Evolutionary conservation across 345 rosid genomes (phyloP), one percentile per base, ranked within the genome.

Genomic region (Populus simonii): DNA sequence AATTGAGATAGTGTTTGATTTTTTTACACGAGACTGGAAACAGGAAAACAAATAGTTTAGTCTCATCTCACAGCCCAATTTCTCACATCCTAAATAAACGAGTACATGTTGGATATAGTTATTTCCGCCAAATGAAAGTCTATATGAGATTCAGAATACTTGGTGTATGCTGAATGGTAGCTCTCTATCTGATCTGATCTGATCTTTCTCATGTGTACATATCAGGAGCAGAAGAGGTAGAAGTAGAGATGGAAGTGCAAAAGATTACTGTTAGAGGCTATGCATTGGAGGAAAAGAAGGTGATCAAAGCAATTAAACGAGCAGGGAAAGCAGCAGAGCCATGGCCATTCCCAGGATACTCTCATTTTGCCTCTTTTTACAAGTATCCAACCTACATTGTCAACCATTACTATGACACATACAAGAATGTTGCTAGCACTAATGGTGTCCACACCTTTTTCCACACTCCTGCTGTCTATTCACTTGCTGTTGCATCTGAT

Each of bases 271-370:
- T 86, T 68, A 83, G 89, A 78, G 98, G 98, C 18, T 89, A 89
- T 70, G 77, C 80, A 45, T 43, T 90, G 71, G 97, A 93, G 29
- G 77, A 73, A 41, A 79, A 79, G 81, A 79, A 72, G 81, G 81
- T 79, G 73, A 4, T 79, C 45, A 73, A 67, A 66, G 76, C 80
- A 2, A 78, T 78, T 22, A 78, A 78, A 43, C 55, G 76, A 17
- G 71, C 75, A 71, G 80, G 80, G 76, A 95, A 95, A 77, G 92
- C 94, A 13, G 98, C 92, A 9, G 99, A 91, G 87, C 87, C 84
- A n/a, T 95, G 98, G 99, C 99, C 98, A 27, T 93, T 92, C 80
- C 96, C 93, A 1, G 90, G 90, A 8, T 72, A 90, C 77, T 85
- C 91, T 72, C 93, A 95, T 66, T 89, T 83, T 66, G 81, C 97